Conservation (phyloP, 257 asterid species). For the Petrea volubilis region DNA sequence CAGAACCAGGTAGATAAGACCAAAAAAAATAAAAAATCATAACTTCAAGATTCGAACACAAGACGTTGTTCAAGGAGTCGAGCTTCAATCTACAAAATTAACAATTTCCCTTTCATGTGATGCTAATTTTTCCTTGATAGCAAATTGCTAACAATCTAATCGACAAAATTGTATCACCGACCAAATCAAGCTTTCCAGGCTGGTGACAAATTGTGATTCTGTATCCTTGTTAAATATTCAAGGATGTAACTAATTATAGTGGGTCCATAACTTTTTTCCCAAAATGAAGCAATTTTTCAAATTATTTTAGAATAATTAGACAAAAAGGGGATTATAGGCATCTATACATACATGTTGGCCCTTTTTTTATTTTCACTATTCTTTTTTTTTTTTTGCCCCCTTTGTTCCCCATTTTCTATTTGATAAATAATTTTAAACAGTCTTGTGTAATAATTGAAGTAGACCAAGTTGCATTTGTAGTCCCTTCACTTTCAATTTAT, state of each 20-base stretch:
- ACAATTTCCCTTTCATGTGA: neutral
- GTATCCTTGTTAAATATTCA: neutral
- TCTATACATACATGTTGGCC: neutral
- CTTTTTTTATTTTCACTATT: neutral
- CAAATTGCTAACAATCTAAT: neutral
- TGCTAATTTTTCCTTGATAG: neutral
- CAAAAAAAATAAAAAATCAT: no score
- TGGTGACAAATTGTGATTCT: slow-evolving; percentile 24
- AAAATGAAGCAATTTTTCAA: neutral
- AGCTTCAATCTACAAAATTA: no score
- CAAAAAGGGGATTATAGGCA: neutral
- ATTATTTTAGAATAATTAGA: slow-evolving; percentile 2
- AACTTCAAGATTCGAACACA: no score
- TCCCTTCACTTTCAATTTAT: slow-evolving; percentile 5
- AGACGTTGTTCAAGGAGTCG: no score
- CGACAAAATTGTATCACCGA: slow-evolving; percentile 19
- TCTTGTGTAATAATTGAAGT: neutral
- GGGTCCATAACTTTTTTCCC: neutral
- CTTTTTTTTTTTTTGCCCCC: neutral
- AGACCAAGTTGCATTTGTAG: neutral
- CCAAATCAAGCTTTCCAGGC: slow-evolving; percentile 36
- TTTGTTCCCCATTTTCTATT: neutral
- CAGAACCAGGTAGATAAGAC: no score
- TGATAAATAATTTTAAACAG: neutral
- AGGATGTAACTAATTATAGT: neutral